Evolutionary conservation across 495 filamentous ascomycete genomes (phyloP), one percentile per base, ranked within the genome.

Genomic region (Saxophila tyrrhenica): DNA sequence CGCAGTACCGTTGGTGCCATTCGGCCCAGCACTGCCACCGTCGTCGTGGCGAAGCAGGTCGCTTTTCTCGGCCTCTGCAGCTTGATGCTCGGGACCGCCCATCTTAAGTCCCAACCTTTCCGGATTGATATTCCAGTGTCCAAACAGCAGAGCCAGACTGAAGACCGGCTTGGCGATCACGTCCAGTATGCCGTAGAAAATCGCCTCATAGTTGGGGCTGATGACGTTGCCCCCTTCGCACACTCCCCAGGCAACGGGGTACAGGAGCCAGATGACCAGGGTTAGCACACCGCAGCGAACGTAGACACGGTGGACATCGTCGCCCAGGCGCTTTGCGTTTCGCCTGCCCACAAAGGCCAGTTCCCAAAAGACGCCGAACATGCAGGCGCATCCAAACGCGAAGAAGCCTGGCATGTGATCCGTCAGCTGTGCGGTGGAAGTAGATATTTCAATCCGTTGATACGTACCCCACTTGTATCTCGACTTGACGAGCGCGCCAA

Each of bases 111-210:
- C 77, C 15, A 84, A 61, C 21, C 69, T 57, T 13, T 63, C 64
- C 2, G 74, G 75, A 38, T 78, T 75, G 50, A 79, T 78, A 48
- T 72, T 71, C 39, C 75, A 71, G 58, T 79, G 78, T 19, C 76
- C 78, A 68, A 67, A 69, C 46, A 69, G 56, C 57, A 71, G 65
- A 19, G 73, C 48, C 76, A 62, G 48, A 80, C 72, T 70, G 48
- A 84, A 76, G 0, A 80, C 62, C 1, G 78, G 81, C 51, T 82
- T 78, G 8, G 79, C 65, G 15, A 84, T 51, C 7, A 86, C 58
- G 58, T 88, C 82, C 15, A 88, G 65, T 17, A 83, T 69, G 25
- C 82, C 81, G 58, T 86, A 87, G 67, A 88, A 87, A 52, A 85
- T 65, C n/a, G 75, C 72, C 57, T 80, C 80, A 2, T 73, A 76